Evolutionary conservation across 345 rosid genomes (phyloP).

Genomic region (Rhizophora apiculata): DNA sequence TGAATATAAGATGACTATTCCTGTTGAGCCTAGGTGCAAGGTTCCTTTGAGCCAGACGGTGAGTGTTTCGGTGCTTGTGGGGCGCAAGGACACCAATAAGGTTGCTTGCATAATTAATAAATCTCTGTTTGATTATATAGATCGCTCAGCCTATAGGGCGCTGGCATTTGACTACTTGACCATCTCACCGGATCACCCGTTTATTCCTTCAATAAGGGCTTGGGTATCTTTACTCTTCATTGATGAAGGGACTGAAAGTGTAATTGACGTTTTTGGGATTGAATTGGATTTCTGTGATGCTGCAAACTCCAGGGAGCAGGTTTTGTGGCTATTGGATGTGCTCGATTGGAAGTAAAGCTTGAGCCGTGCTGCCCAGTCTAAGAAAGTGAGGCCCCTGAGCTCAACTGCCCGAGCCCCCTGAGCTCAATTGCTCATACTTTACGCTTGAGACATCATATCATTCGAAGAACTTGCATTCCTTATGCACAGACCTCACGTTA

Average conservation of each 20-base stretch:
- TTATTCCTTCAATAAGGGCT: constrained; percentile 66
- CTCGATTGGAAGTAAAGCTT: constrained; percentile 88
- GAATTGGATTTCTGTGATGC: constrained; percentile 83
- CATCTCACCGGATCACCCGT: constrained; percentile 77
- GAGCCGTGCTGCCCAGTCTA: background rate
- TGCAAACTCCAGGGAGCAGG: constrained; percentile 79
- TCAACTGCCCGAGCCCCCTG: background rate
- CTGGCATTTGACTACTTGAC: constrained; percentile 81
- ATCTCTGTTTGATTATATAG: constrained; percentile 68
- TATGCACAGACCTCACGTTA: background rate
- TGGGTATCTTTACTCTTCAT: constrained; percentile 84
- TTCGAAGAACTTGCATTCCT: background rate
- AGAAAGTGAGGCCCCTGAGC: background rate
- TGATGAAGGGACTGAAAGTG: constrained; percentile 58
- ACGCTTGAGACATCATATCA: background rate
- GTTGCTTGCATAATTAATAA: constrained; percentile 68
- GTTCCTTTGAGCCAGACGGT: constrained; percentile 51
- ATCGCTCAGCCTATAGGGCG: constrained; percentile 58
- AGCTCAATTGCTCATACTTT: background rate
- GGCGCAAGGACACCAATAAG: constrained; percentile 61
- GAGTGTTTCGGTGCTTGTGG: constrained; percentile 72
- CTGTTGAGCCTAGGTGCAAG: constrained; percentile 67
- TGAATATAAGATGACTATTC: constrained; percentile 72
- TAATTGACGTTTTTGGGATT: constrained; percentile 69
- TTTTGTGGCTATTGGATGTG: constrained; percentile 88